Evolutionary conservation across 2,329 filamentous ascomycete species (phyloP).

Genomic region (Beauveria brongniartii): DNA sequence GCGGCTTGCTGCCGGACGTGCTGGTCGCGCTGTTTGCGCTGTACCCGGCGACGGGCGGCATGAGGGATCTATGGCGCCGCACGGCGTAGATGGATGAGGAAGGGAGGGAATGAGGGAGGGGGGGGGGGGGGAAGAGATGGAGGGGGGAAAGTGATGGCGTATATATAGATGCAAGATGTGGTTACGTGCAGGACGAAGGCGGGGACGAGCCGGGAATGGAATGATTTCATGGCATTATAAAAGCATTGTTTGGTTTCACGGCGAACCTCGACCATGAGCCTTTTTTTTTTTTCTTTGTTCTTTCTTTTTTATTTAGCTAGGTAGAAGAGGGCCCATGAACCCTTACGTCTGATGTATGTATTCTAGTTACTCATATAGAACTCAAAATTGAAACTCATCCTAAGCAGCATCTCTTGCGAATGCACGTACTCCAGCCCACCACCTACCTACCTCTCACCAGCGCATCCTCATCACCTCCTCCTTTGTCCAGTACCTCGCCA

Average conservation of each 20-base stretch:
- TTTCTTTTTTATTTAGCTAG: not conserved
- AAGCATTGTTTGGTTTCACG: not conserved
- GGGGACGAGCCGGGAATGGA: not conserved
- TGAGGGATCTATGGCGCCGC: conserved; percentile 37
- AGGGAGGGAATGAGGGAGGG: not conserved
- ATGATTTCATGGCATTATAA: not conserved
- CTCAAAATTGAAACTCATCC: not conserved
- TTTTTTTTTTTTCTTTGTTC: not conserved
- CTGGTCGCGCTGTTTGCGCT: conserved; percentile 33
- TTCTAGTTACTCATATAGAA: not conserved
- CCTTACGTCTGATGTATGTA: not conserved
- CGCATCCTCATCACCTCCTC: conserved; percentile 66
- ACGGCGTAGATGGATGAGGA: conserved; percentile 20
- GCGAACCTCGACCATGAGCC: too few species aligned
- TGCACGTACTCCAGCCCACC: too few species aligned
- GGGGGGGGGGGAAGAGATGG: not conserved
- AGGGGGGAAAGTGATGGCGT: not conserved
- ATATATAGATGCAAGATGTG: not conserved
- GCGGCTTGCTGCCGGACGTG: conserved; percentile 42
- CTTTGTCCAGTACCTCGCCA: conserved; percentile 72
- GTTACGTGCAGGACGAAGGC: not conserved
- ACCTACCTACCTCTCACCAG: conserved; percentile 39
- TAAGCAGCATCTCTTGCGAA: not conserved
- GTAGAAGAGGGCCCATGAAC: not conserved
- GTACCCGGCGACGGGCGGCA: conserved; percentile 36